Base-by-base conservation (phyloP, 805 yeast species). In the Osmozyma mogii region DNA sequence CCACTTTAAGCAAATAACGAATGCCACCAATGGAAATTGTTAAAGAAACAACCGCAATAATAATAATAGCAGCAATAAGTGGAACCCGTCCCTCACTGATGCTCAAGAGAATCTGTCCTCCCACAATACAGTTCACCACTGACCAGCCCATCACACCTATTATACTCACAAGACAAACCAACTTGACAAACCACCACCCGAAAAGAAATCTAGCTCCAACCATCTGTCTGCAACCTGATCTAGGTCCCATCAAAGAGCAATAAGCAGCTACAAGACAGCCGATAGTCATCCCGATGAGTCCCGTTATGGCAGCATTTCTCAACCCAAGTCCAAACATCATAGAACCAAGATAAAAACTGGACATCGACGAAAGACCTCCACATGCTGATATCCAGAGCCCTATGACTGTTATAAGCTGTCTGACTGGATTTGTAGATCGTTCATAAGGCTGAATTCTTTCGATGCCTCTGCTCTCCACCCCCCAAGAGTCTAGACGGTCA, bases 131-230 rank as follows among this genome's bases (percentile, higher is more conserved):
- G 49, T 84, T 84, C n/a, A 84, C 87, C 20, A 85, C 78, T n/a
- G 89, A 74, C 95, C 95, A 85, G n/a, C 95, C 95, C 43, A 83
- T 51, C 10, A 80, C 79, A 28, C 95, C 94, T 24, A 82, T 53
- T 34, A 82, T 74, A 25, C 84, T 71, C 22, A 81, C 72, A 24
- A 85, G 52, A 4, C 84, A 77, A 27, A 84, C 81, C 31, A 84
- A 60, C 51, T 81, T 79, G 22, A 85, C 87, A 41, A 78, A 74
- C 78, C 80, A 81, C 76, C 88, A 79, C 1, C 96, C 96, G 50
- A 84, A 85, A 27, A 84, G 58, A 43, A 68, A 84, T 38, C 94
- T 65, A 1, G 87, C 79, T 14, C 83, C 69, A 7, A 84, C 88
- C 87, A 85, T 81, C 48, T 85, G 94, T 45, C 96, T 65, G 38